phyloP scores from a whole-genome alignment of 768 basidiomycete genomes.

The Coprinellus micaceus region DNA sequence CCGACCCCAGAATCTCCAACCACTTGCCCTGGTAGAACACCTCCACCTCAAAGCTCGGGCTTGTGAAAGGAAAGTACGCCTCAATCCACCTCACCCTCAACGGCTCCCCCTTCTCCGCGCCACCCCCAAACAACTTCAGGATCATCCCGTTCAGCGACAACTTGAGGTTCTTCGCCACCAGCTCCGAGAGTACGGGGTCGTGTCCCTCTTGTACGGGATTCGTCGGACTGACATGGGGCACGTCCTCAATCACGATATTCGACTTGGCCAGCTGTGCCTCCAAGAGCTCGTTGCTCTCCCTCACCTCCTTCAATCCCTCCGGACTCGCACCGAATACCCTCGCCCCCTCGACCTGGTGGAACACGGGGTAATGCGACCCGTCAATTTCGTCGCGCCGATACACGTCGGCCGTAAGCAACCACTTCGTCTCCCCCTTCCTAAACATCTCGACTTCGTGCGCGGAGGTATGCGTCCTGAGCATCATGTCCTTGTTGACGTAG shows the following conservation, averaged over 20 bases:
- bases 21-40: slow-evolving; percentile 95
- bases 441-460: slow-evolving; percentile 97
- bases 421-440: slow-evolving; percentile 65
- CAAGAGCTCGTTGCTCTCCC: slow-evolving; percentile 68
- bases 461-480: slow-evolving; percentile 98
- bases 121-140: slow-evolving; percentile 72
- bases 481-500: slow-evolving; percentile 85
- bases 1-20: slow-evolving; percentile 94
- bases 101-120: slow-evolving; percentile 60
- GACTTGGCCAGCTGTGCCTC: slow-evolving; percentile 56
- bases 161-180: slow-evolving; percentile 84
- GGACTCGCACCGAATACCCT: slow-evolving; percentile 66
- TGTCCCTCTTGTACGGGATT: slow-evolving; percentile 84
- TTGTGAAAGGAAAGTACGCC: slow-evolving; percentile 96
- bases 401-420: slow-evolving; percentile 95
- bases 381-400: slow-evolving; percentile 99
- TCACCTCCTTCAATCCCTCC: slow-evolving; percentile 56
- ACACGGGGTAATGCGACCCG: slow-evolving; percentile 92
- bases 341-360: slow-evolving; percentile 98
- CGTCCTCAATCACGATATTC: slow-evolving; percentile 85
- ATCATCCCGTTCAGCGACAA: slow-evolving; percentile 85
- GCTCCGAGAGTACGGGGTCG: slow-evolving; percentile 65
- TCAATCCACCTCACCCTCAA: slow-evolving; percentile 95
- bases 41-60: slow-evolving; percentile 96
- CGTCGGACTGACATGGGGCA: slow-evolving; percentile 62